Percentiles rank a stretch among this genome's conserved stretches.
phyloP scores from a whole-genome alignment of 345 rosid species.

The Cardiospermum halicacabum region DNA sequence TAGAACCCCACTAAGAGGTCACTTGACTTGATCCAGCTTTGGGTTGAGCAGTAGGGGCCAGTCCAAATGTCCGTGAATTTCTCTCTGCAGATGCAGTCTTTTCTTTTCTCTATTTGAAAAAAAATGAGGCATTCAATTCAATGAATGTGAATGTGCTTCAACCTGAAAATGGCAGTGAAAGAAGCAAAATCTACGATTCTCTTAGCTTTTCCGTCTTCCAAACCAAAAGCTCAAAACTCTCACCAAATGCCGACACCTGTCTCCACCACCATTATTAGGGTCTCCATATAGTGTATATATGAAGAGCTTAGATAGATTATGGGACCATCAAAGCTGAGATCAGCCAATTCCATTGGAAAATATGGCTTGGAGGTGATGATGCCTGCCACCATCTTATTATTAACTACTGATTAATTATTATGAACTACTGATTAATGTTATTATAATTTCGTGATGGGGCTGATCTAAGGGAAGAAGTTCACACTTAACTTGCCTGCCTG shows the following conservation, averaged over 20 bases:
- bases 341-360: constrained; percentile 14
- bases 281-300: not conserved
- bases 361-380: constrained; percentile 5
- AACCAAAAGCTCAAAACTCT: not conserved
- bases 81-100: not conserved
- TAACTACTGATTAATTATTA: too few relatives aligned
- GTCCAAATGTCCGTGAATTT: too few relatives aligned
- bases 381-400: not conserved
- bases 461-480: not conserved
- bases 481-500: constrained; percentile 16
- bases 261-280: not conserved
- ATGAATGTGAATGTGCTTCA: too few relatives aligned
- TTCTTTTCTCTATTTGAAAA: not conserved
- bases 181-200: constrained; percentile 39
- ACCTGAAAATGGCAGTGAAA: constrained; percentile 12
- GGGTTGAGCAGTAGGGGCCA: too few relatives aligned
- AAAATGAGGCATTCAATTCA: not conserved
- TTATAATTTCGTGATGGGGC: too few relatives aligned
- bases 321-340: constrained; percentile 20
- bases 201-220: constrained; percentile 8
- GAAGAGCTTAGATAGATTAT: not conserved
- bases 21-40: too few relatives aligned
- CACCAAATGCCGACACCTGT: constrained; percentile 4
- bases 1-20: too few relatives aligned
- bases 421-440: not conserved